Conservation (phyloP, 352 stramenopile genomes). For the Phytophthora podocarpi region DNA sequence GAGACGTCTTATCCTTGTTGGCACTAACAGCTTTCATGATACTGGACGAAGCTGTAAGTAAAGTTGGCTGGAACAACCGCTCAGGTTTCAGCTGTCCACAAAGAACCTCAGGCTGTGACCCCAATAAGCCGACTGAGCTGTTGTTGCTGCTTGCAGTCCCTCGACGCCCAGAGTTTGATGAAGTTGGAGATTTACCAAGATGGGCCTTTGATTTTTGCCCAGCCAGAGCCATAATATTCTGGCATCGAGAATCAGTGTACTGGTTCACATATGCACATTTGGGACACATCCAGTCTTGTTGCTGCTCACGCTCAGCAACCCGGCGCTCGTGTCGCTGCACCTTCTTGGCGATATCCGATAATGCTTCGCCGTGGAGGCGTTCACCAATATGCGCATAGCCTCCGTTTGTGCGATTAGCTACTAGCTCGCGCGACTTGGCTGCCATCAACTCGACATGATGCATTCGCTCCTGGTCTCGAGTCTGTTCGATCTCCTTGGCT, state of each 20-base stretch:
- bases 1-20: slow-evolving; percentile 50
- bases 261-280: slow-evolving; percentile 78
- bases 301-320: slow-evolving; percentile 43
- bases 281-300: slow-evolving; percentile 81
- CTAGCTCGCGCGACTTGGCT: slow-evolving; percentile 62
- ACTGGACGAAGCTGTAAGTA: slow-evolving; percentile 41
- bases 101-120: slow-evolving; percentile 32
- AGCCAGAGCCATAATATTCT: slow-evolving; percentile 49
- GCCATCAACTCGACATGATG: slow-evolving; percentile 55
- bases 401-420: slow-evolving; percentile 54
- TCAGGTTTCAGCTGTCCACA: slow-evolving; percentile 66
- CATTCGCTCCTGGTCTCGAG: slow-evolving; percentile 45
- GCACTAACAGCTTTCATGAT: slow-evolving; percentile 36
- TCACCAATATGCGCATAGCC: slow-evolving; percentile 73
- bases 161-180: slow-evolving; percentile 6
- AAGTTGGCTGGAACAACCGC: slow-evolving; percentile 72
- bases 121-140: slow-evolving; percentile 26
- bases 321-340: slow-evolving; percentile 51
- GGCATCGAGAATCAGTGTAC: slow-evolving; percentile 56
- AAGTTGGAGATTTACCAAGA: slow-evolving; percentile 6
- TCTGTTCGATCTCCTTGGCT: slow-evolving; percentile 61
- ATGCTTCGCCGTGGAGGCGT: slow-evolving; percentile 72
- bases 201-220: slow-evolving; percentile 11
- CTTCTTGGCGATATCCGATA: slow-evolving; percentile 71
- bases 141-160: slow-evolving; percentile 32